Percentiles rank a stretch among this genome's conserved stretches.
Conservation (phyloP, 2,329 filamentous ascomycete genomes). For the Sporothrix phasma region DNA sequence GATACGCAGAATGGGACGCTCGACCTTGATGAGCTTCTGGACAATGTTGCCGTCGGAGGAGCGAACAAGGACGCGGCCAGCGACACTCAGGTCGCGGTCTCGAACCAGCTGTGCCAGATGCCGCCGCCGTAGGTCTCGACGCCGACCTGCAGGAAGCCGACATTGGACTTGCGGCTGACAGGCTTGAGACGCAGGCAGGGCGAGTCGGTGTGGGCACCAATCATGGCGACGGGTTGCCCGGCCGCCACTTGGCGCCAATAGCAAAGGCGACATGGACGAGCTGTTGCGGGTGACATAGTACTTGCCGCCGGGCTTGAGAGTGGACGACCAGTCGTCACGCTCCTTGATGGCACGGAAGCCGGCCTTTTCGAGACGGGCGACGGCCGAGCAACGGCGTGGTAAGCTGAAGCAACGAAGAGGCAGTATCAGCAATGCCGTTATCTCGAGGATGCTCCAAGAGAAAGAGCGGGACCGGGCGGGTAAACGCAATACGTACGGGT, state of each 20-base stretch:
- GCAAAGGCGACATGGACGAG: slow-evolving; percentile 90
- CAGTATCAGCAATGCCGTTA: neutral
- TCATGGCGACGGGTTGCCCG: slow-evolving; percentile 88
- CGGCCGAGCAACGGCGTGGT: slow-evolving; percentile 84
- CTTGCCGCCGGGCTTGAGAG: slow-evolving; percentile 75
- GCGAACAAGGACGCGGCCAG: slow-evolving; percentile 75
- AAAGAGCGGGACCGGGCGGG: neutral
- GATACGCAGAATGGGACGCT: slow-evolving; percentile 81
- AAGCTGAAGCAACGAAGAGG: slow-evolving; percentile 56
- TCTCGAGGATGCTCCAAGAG: neutral
- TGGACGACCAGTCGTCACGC: slow-evolving; percentile 76
- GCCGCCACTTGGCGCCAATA: slow-evolving; percentile 80
- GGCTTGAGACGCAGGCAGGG: slow-evolving; percentile 89
- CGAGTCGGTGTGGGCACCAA: slow-evolving; percentile 94
- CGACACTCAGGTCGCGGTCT: slow-evolving; percentile 85
- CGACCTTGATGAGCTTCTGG: slow-evolving; percentile 80
- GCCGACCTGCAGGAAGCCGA: slow-evolving; percentile 86
- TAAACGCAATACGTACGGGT: slow-evolving; percentile 54
- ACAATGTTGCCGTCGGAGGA: slow-evolving; percentile 58
- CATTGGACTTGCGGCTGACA: slow-evolving; percentile 75
- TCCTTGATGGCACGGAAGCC: slow-evolving; percentile 87
- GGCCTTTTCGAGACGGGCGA: slow-evolving; percentile 64
- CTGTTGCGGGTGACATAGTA: slow-evolving; percentile 94
- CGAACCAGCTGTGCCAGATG: slow-evolving; percentile 98
- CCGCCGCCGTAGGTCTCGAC: slow-evolving; percentile 96